phyloP scores from a whole-genome alignment of 306 rosid genomes.

The Inga oerstediana region DNA sequence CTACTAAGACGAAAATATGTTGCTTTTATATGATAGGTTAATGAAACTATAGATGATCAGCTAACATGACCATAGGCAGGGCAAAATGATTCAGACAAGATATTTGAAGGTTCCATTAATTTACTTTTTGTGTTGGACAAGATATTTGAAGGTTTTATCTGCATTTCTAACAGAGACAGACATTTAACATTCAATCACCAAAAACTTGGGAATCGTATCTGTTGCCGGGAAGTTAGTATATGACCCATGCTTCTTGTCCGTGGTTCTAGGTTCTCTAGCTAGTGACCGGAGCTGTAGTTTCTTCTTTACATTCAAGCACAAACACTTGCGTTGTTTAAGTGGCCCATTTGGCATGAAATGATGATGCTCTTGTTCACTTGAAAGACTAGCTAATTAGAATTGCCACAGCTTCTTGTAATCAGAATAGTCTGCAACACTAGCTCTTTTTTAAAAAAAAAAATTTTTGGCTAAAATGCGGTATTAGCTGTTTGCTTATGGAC shows the following conservation, averaged over 20 bases:
- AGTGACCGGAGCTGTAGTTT: not conserved
- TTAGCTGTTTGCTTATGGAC: not conserved
- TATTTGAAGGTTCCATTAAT: not conserved
- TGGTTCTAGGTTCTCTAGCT: not conserved
- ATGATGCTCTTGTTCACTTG: not conserved
- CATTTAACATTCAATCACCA: not conserved
- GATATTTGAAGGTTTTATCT: not conserved
- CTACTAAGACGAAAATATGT: not conserved
- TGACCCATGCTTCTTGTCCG: not conserved
- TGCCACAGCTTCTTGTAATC: not conserved
- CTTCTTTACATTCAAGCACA: not conserved
- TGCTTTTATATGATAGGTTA: not conserved
- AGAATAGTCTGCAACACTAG: not conserved
- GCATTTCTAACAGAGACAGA: not conserved
- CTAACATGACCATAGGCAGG: too few relatives aligned
- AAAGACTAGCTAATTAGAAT: not conserved
- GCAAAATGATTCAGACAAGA: not conserved
- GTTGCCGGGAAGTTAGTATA: not conserved
- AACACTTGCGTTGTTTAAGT: not conserved
- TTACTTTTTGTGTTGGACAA: not conserved
- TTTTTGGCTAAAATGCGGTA: too few relatives aligned
- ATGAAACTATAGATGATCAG: not conserved
- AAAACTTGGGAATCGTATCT: not conserved
- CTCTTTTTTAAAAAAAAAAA: not conserved
- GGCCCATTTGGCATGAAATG: not conserved